Evolutionary conservation across 768 basidiomycete species (phyloP).

Genomic region (Coprinopsis sp.): DNA sequence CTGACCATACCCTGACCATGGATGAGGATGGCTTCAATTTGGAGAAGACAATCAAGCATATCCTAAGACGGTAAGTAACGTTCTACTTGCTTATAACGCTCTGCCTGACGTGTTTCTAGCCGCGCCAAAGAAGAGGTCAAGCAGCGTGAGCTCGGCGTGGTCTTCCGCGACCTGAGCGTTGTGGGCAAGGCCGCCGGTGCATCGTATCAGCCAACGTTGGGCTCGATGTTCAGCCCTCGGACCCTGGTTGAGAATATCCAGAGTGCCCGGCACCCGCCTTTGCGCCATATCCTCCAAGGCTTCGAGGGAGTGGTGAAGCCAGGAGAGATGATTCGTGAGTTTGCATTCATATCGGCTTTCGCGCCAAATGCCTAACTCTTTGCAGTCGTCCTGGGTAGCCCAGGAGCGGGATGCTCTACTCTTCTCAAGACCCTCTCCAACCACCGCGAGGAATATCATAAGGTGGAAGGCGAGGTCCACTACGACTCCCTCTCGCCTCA

Average conservation of each 20-base stretch:
- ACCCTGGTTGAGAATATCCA: constrained; percentile 40
- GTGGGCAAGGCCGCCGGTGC: constrained; percentile 52
- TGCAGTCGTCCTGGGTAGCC: constrained; percentile 78
- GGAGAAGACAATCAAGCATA: constrained; percentile 27
- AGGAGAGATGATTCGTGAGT: constrained; percentile 77
- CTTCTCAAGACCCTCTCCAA: constrained; percentile 81
- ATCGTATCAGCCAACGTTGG: constrained; percentile 53
- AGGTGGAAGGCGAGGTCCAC: constrained; percentile 62
- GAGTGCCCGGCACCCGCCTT: constrained; percentile 52
- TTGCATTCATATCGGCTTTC: constrained; percentile 16
- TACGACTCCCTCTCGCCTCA: constrained; percentile 74
- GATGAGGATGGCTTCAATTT: constrained; percentile 32
- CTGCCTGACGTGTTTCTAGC: constrained; percentile 27
- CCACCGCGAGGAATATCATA: constrained; percentile 61
- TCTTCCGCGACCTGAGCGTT: constrained; percentile 55
- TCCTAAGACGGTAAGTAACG: constrained; percentile 28
- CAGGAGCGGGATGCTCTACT: constrained; percentile 81
- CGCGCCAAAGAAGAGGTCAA: constrained; percentile 44
- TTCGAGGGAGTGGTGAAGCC: constrained; percentile 64
- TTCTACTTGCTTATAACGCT: neutral
- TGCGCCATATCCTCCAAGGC: constrained; percentile 56
- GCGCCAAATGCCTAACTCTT: neutral
- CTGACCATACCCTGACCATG: constrained; percentile 22
- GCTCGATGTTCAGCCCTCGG: constrained; percentile 54
- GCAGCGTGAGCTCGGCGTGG: constrained; percentile 53